Percentiles rank a stretch among this genome's conserved stretches.
These are phyloP conservation scores for Thielaviopsis musarum DNA, from an alignment of 2,329 filamentous ascomycete genomes.

Conservation along the genomic window DNA sequence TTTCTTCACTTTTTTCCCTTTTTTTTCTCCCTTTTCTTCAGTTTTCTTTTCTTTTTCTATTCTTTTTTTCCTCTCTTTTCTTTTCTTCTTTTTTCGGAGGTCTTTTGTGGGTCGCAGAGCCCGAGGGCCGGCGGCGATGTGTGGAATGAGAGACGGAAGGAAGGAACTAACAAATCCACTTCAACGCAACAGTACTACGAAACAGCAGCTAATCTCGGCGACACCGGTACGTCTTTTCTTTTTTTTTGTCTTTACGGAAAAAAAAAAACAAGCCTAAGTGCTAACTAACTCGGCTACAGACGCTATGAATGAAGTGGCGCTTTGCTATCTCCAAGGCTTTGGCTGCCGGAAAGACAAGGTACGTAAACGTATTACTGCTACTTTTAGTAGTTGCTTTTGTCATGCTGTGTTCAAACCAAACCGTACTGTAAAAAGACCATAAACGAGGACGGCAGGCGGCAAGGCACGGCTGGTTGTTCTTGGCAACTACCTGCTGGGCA, in stretches of 20 bases:
- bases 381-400: background rate
- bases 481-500: no score
- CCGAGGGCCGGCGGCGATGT: background rate
- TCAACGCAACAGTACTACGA: slow-evolving; percentile 61
- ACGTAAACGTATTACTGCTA: slow-evolving; percentile 24
- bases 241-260: background rate
- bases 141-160: background rate
- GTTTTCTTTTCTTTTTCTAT: no score
- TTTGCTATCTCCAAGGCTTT: slow-evolving; percentile 95
- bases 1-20: no score
- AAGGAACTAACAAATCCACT: background rate
- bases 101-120: no score
- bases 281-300: slow-evolving; percentile 31
- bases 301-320: slow-evolving; percentile 91
- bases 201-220: slow-evolving; percentile 88
- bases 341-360: slow-evolving; percentile 98
- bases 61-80: background rate
- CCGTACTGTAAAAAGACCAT: no score
- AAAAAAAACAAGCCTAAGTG: background rate
- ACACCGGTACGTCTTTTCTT: slow-evolving; percentile 42
- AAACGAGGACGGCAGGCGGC: no score
- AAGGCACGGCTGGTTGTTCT: no score
- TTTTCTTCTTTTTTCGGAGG: background rate
- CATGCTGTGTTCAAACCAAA: no score
- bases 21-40: no score